Evolutionary conservation across 2,329 filamentous ascomycete species (phyloP), one percentile per base, ranked within the genome.

Genomic region (Penicillium griseofulvum): DNA sequence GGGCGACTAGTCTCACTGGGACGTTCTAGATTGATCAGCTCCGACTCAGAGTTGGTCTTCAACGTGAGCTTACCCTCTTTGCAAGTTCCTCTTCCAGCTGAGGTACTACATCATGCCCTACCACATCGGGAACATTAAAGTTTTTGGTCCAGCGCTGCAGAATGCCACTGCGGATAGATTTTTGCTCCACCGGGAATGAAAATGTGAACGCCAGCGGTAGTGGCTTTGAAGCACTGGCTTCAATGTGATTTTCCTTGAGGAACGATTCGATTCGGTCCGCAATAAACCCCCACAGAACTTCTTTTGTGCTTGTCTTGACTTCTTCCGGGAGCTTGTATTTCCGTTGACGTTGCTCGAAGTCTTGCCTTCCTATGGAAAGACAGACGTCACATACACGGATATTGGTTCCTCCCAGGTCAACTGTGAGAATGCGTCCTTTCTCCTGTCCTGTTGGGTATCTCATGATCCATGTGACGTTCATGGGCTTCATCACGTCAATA

Each of bases 401-500:
- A 71, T 96, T 96, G 59, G 91, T 96, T 62, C 91, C 91, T 47
- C 91, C 91, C 86, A 96, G 91, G 68, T 96, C 91, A 26, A 96
- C 79, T 42, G 91, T 90, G 45, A 96, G 78, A 69, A 84, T 92
- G 12, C 85, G 91, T 56, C 91, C 91, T 10, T 84, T 88, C 76
- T 96, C 91, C 63, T 89, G 29, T 75, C 61, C 91, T 90, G 69
- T 86, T 86, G 6, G 91, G 90, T 71, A 87, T 37, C 82, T 82
- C 84, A 91, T 91, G 61, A 91, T 90, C 91, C 91, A 96, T 52
- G 90, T 93, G 55, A 90, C 86, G 77, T 95, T 94, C 91, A 96
- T 96, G 56, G 91, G 90, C 90, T 95, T 48, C 12, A 17, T 9
- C 24, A 10, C 10, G n/a, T 29, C 49, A 10, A 11, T 11, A 29